Base-by-base conservation (phyloP, 805 yeast species). In the Cyberlindnera meyerae region DNA sequence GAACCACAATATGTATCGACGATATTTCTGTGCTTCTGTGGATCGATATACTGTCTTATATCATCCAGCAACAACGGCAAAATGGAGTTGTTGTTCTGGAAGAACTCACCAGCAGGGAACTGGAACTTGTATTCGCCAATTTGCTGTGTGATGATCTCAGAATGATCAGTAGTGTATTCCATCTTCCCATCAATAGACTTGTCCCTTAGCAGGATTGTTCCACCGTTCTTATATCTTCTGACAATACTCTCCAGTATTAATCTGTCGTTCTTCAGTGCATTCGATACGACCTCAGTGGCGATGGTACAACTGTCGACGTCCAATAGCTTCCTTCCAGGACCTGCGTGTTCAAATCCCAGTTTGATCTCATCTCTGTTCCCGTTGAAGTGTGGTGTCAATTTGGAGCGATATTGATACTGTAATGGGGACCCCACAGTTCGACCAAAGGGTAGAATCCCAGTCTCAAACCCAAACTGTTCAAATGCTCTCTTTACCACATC, bases 1-100 rank as follows among this genome's bases (percentile, higher is more conserved):
- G 95, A 83, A 2, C 97, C 97, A 67, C 97, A 89, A 62, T 89
- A 89, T 0, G 97, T 94, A 59, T 89, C 97, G n/a, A 89, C 94
- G 29, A 89, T 63, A 55, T 75, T 84, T 54, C 74, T 76, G 13
- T 60, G 55, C 1, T 63, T 61, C n/a, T 48, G 40, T 3, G 68
- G 60, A 22, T 73, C 57, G 27, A 87, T 64, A 50, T 83, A 81
- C 8, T 75, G 67, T 37, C 76, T 71, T 15, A 93, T 97, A 52
- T 85, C 85, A 25, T 68, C 64, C 11, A 95, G 77, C n/a, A 90
- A 85, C 1, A 68, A 58, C 1, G 97, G 96, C 40, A 90, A 65
- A 15, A 90, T 90, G n/a, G 93, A 77, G 59, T 85, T 87, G 61
- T 90, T 90, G 63, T 88, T 89, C 61, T 90, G 98, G 69, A 90